Conservation (phyloP, 371 early-diverging fungal species). For the Dinochytrium kinnereticum region DNA sequence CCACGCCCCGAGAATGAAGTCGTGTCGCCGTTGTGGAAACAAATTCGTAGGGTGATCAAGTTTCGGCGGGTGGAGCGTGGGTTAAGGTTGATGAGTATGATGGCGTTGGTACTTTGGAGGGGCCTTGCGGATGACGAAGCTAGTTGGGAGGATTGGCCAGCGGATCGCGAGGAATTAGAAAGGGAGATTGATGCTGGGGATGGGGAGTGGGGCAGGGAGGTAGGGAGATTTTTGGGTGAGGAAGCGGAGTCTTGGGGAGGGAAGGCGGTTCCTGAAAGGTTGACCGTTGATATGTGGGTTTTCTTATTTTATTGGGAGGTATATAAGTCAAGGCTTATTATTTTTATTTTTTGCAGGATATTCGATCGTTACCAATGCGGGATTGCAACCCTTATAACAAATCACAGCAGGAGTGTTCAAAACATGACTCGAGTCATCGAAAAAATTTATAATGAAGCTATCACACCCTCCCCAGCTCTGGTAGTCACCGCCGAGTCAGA, state of each 20-base stretch:
- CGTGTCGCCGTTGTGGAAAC: neutral
- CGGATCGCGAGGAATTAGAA: neutral
- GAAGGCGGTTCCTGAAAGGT: neutral
- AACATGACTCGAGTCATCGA: no score
- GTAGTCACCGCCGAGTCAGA: no score
- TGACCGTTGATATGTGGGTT: no score
- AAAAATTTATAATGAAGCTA: no score
- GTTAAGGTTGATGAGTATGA: neutral
- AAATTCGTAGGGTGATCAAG: neutral
- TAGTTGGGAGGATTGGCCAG: neutral
- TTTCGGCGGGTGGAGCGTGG: neutral
- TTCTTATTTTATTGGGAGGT: no score
- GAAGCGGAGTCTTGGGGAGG: neutral
- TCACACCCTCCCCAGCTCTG: no score
- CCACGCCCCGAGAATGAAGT: neutral
- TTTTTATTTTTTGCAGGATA: no score
- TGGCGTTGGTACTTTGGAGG: neutral
- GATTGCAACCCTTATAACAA: no score
- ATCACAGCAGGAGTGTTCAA: no score
- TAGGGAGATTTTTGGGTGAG: neutral
- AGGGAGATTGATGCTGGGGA: neutral
- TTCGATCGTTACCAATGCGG: no score
- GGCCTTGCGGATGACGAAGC: neutral
- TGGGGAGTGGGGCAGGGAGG: neutral
- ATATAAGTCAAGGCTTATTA: no score